Evolutionary conservation across 2,329 filamentous ascomycete species (phyloP).

Genomic region (Colletotrichum sp.): DNA sequence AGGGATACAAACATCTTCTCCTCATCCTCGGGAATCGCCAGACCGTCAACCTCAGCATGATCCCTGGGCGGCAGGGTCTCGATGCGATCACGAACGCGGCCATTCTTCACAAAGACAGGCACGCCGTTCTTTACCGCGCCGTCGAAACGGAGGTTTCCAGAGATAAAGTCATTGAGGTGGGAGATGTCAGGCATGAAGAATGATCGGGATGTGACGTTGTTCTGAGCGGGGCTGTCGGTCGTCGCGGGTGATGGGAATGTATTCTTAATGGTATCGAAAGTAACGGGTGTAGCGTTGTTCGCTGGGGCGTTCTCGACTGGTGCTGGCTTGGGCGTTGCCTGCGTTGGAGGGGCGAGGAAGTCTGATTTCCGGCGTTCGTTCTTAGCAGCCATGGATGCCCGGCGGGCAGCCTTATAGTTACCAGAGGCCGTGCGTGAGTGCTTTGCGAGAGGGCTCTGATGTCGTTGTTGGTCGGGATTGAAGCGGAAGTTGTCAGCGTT

Average conservation of each 20-base stretch:
- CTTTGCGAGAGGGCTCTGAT: constrained; percentile 43
- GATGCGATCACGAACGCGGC: constrained; percentile 51
- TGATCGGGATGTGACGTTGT: constrained; percentile 51
- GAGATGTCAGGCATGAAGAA: constrained; percentile 61
- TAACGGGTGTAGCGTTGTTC: constrained; percentile 17
- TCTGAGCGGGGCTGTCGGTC: constrained; percentile 35
- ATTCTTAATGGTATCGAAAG: constrained; percentile 21
- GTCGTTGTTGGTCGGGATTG: constrained; percentile 28
- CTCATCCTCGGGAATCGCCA: constrained; percentile 58
- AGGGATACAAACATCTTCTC: constrained; percentile 64
- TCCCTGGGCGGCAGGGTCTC: constrained; percentile 36
- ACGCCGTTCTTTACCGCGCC: constrained; percentile 57
- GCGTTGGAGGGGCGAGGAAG: constrained; percentile 6
- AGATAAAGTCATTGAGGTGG: constrained; percentile 62
- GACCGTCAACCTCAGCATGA: constrained; percentile 55
- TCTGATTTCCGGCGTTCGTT: constrained; percentile 13
- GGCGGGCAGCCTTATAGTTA: constrained; percentile 7
- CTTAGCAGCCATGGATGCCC: constrained; percentile 9
- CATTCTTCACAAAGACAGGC: constrained; percentile 61
- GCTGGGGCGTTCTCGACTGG: not conserved
- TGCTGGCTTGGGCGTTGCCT: constrained; percentile 15
- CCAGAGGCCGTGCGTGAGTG: constrained; percentile 35
- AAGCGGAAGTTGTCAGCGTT: constrained; percentile 30
- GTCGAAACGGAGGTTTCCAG: constrained; percentile 57
- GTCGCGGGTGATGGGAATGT: constrained; percentile 35